Evolutionary conservation across 2,329 filamentous ascomycete species (phyloP).

Genomic region (Penicillium paneum): DNA sequence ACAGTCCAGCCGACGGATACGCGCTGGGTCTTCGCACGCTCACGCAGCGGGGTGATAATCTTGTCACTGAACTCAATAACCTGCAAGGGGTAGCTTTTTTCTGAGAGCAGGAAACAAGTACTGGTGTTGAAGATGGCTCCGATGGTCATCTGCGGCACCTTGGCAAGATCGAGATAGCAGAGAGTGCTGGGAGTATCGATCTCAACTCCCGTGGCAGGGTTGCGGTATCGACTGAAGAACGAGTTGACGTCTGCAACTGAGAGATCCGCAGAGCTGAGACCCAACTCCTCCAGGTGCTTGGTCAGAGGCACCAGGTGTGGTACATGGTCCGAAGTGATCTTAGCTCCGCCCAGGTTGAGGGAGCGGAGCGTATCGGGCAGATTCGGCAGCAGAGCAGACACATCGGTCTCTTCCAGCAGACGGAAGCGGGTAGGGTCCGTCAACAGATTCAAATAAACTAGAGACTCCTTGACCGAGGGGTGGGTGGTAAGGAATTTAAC

Average conservation of each 20-base stretch:
- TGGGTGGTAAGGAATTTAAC: slow-evolving; percentile 70
- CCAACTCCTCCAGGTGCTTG: slow-evolving; percentile 72
- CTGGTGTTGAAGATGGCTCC: slow-evolving; percentile 57
- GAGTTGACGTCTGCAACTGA: slow-evolving; percentile 63
- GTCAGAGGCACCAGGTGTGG: slow-evolving; percentile 62
- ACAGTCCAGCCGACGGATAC: slow-evolving; percentile 65
- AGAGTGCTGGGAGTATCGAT: slow-evolving; percentile 46
- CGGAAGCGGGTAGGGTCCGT: slow-evolving; percentile 70
- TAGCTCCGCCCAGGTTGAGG: slow-evolving; percentile 71
- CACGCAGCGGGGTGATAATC: slow-evolving; percentile 62
- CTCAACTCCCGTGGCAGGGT: slow-evolving; percentile 22
- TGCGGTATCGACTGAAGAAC: slow-evolving; percentile 50
- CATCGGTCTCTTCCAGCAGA: slow-evolving; percentile 63
- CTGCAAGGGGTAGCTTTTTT: slow-evolving; percentile 64
- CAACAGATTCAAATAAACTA: slow-evolving; percentile 71
- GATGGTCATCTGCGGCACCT: slow-evolving; percentile 58
- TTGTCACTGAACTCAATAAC: slow-evolving; percentile 73
- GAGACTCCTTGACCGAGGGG: slow-evolving; percentile 60
- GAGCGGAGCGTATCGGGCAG: slow-evolving; percentile 68
- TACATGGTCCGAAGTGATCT: slow-evolving; percentile 64
- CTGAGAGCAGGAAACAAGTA: slow-evolving; percentile 56
- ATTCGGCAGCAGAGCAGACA: slow-evolving; percentile 62
- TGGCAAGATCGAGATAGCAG: slow-evolving; percentile 73
- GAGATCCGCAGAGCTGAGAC: slow-evolving; percentile 64
- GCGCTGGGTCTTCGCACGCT: slow-evolving; percentile 56